Percentiles rank a stretch among this genome's conserved stretches.
Conservation (phyloP, 1,284 basidiomycete genomes). For the Ganoderma leucocontextum region DNA sequence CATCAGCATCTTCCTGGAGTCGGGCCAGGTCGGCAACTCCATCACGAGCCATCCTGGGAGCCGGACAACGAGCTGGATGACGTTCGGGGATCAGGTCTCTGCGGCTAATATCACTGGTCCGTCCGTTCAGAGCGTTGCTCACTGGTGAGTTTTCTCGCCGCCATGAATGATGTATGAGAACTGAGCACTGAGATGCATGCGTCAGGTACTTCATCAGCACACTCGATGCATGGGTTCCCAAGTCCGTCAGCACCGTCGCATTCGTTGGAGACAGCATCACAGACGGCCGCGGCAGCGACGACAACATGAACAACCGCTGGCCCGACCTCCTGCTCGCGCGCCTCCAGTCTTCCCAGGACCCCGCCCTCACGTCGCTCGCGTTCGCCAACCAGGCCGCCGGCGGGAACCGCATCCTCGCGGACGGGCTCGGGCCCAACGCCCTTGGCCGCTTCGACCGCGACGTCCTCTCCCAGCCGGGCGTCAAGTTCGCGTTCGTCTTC, state of each 20-base stretch:
- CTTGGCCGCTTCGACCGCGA: slow-evolving; percentile 58
- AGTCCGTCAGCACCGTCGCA: slow-evolving; percentile 44
- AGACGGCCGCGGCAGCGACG: slow-evolving; percentile 42
- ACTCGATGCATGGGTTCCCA: slow-evolving; percentile 50
- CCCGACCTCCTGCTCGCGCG: slow-evolving; percentile 55
- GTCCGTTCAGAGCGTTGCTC: slow-evolving; percentile 43
- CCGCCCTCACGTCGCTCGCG: slow-evolving; percentile 46
- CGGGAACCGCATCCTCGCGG: slow-evolving; percentile 58
- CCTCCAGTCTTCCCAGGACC: slow-evolving; percentile 45
- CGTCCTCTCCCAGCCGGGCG: slow-evolving; percentile 54
- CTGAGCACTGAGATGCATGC: background rate
- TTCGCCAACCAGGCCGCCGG: slow-evolving; percentile 59
- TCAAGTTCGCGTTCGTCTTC: slow-evolving; percentile 57
- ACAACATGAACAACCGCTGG: slow-evolving; percentile 54
- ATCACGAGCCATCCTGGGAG: slow-evolving; percentile 61
- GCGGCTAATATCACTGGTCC: slow-evolving; percentile 46
- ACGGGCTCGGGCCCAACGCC: slow-evolving; percentile 57
- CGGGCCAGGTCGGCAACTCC: slow-evolving; percentile 49
- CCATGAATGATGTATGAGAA: background rate
- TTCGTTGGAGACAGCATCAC: slow-evolving; percentile 61
- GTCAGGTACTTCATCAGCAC: slow-evolving; percentile 54
- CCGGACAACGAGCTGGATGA: slow-evolving; percentile 54
- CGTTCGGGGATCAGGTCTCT: slow-evolving; percentile 48
- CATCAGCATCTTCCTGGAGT: slow-evolving; percentile 50
- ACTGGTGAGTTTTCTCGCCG: slow-evolving; percentile 45